These are phyloP conservation scores for Penicillium subrubescens DNA, from an alignment of 495 filamentous ascomycete species.

Conservation along the genomic window DNA sequence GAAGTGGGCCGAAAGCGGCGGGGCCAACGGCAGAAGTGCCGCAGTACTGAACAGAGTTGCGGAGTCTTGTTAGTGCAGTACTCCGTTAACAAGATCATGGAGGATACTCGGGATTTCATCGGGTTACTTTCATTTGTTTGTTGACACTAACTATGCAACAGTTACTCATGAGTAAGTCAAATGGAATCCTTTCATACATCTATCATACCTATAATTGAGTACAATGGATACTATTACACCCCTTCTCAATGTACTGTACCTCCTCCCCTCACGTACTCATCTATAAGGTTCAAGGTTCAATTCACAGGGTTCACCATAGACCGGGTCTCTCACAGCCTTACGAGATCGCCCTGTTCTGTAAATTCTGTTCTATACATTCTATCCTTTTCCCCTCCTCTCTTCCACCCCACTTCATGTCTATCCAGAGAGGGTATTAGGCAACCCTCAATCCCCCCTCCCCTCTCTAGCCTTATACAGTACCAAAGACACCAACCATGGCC, in stretches of 20 bases:
- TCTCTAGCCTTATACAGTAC: background rate
- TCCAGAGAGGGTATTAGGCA: background rate
- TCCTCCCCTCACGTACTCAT: background rate
- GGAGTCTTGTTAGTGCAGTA: background rate
- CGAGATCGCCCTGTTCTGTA: background rate
- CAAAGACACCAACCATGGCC: conserved; percentile 2
- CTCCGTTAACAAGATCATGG: background rate
- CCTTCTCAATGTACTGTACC: background rate
- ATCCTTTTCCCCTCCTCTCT: background rate
- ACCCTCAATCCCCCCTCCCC: background rate
- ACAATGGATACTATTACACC: background rate
- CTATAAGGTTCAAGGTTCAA: background rate
- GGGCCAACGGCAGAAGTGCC: background rate
- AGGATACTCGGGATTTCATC: background rate
- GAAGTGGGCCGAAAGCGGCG: conserved; percentile 1
- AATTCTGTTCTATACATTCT: background rate
- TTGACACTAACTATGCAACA: background rate
- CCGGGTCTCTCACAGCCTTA: conserved; percentile 5
- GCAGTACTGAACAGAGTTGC: too few species aligned
- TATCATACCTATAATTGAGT: background rate
- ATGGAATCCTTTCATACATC: background rate
- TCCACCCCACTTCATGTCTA: background rate
- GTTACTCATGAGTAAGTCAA: background rate
- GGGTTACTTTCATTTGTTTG: background rate
- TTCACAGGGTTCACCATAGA: background rate